phyloP scores from a whole-genome alignment of 108 stramenopile genomes.

The Schizochytrium sp. region DNA sequence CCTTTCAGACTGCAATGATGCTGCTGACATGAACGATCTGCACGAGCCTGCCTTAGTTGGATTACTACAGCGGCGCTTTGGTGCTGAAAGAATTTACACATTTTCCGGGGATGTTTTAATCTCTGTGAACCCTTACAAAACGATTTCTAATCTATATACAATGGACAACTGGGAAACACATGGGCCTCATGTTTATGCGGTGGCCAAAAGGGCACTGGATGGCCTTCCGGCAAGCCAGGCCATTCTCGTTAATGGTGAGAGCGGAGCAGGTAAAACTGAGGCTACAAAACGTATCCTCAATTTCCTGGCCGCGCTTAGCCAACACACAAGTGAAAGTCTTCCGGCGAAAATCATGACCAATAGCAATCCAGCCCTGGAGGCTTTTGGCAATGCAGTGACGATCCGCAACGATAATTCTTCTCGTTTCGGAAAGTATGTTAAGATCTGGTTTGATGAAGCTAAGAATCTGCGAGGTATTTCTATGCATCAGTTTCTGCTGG shows the following conservation, averaged over 20 bases:
- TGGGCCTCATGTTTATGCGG: not conserved
- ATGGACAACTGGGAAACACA: not conserved
- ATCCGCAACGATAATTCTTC: constrained; percentile 51
- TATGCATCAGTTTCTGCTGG: constrained; percentile 60
- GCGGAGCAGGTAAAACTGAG: constrained; percentile 68
- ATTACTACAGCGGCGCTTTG: not conserved
- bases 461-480: not conserved
- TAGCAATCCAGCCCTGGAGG: constrained; percentile 61
- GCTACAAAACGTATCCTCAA: constrained; percentile 15
- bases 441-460: constrained; percentile 17
- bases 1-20: constrained; percentile 71
- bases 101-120: constrained; percentile 36
- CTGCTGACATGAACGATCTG: constrained; percentile 62
- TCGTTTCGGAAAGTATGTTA: constrained; percentile 61
- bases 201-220: not conserved
- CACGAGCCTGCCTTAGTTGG: constrained; percentile 62
- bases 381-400: constrained; percentile 63
- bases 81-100: constrained; percentile 14
- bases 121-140: constrained; percentile 38
- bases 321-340: constrained; percentile 74
- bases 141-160: constrained; percentile 6
- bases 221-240: constrained; percentile 24
- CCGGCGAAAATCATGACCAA: constrained; percentile 75
- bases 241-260: constrained; percentile 64
- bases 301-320: constrained; percentile 66